Conservation (phyloP, 768 basidiomycete genomes). For the Lentinus tigrinus region DNA sequence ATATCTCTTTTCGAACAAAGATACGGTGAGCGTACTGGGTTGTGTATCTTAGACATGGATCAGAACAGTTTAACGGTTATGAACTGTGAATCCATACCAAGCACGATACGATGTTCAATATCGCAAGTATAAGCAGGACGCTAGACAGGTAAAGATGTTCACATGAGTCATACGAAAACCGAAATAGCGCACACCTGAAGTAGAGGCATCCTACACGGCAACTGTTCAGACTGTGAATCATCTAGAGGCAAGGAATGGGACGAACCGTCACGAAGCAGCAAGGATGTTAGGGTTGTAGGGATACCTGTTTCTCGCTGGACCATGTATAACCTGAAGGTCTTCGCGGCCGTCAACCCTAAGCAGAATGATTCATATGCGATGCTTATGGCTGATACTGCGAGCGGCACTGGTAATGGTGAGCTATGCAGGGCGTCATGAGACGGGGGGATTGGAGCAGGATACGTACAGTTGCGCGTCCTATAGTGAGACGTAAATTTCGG, state of each 20-base stretch:
- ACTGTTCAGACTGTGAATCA: background rate
- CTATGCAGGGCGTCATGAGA: background rate
- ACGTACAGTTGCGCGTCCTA: background rate
- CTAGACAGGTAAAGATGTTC: no score
- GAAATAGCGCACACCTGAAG: background rate
- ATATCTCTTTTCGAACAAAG: no score
- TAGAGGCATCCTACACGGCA: background rate
- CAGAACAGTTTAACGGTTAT: no score
- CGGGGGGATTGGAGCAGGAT: no score
- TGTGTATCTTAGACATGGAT: no score
- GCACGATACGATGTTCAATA: no score
- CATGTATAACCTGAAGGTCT: background rate
- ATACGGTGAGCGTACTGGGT: no score
- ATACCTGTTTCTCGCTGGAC: background rate
- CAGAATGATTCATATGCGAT: background rate
- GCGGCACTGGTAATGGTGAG: background rate
- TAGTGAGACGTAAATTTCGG: no score
- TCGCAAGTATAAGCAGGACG: no score
- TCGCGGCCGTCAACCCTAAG: background rate
- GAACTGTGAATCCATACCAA: no score
- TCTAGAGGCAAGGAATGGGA: background rate
- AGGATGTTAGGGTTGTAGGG: background rate
- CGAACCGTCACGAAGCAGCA: conserved; percentile 1
- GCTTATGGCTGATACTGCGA: background rate
- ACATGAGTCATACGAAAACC: no score